Conservation (phyloP, 345 rosid species). For the Bruguiera gymnorhiza region DNA sequence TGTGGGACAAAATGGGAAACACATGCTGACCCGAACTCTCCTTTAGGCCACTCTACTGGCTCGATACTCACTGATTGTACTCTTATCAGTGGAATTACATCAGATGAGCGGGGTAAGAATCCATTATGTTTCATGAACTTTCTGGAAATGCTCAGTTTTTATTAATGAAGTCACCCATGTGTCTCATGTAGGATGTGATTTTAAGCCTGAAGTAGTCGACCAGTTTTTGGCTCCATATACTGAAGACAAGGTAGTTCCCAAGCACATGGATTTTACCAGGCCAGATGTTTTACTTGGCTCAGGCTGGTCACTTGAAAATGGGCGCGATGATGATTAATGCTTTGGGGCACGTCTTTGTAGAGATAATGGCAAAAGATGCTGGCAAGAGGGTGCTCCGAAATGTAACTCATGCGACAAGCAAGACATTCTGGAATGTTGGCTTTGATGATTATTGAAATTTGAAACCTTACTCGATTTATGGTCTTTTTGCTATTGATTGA, state of each 20-base stretch:
- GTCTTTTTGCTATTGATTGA: background rate
- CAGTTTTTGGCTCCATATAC: slow-evolving; percentile 8
- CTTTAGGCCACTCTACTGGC: slow-evolving; percentile 33
- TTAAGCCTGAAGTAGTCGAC: slow-evolving; percentile 9
- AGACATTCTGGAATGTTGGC: background rate
- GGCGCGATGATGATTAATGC: slow-evolving; percentile 12
- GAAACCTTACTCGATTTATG: background rate
- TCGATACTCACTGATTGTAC: slow-evolving; percentile 30
- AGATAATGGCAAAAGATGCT: background rate
- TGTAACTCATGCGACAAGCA: background rate
- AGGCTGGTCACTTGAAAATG: slow-evolving; percentile 20
- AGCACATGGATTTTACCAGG: slow-evolving; percentile 6
- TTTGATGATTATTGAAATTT: background rate
- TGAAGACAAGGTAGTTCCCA: slow-evolving; percentile 12
- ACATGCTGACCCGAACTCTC: slow-evolving; percentile 35
- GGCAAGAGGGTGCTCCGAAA: slow-evolving; percentile 13
- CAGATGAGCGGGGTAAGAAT: slow-evolving; percentile 32
- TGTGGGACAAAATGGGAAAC: slow-evolving; percentile 20
- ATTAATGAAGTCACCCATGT: background rate
- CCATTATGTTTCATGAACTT: background rate
- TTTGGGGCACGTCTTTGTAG: slow-evolving; percentile 10
- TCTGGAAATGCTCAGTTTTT: background rate
- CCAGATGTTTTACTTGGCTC: slow-evolving; percentile 29
- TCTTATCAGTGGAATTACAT: slow-evolving; percentile 28
- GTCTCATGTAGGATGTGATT: slow-evolving; percentile 29